phyloP scores from a whole-genome alignment of 108 stramenopile genomes.

The Nitzschia sp. region DNA sequence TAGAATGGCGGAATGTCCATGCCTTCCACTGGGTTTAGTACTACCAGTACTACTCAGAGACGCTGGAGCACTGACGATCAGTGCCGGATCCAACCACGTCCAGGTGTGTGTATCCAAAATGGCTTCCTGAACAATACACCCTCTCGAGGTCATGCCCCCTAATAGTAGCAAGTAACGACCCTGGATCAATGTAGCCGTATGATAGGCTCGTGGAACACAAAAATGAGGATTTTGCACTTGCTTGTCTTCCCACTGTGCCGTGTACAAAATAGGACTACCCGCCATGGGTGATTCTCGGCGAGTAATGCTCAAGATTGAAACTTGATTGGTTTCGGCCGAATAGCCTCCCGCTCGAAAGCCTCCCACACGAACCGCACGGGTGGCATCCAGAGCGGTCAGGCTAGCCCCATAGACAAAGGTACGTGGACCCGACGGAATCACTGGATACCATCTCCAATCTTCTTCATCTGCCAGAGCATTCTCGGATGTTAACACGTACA shows the following conservation, averaged over 20 bases:
- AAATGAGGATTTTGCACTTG: neutral
- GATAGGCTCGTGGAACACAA: conserved; percentile 52
- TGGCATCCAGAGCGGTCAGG: conserved; percentile 35
- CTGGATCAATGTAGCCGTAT: conserved; percentile 55
- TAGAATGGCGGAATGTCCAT: conserved; percentile 64
- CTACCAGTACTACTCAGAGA: neutral
- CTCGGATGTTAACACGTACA: conserved; percentile 22
- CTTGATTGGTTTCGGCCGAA: conserved; percentile 53
- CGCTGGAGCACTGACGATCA: neutral
- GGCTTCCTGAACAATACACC: conserved; percentile 38
- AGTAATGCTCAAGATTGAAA: conserved; percentile 41
- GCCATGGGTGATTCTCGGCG: too few species aligned
- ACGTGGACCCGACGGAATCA: neutral
- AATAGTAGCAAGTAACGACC: conserved; percentile 55
- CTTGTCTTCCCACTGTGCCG: neutral
- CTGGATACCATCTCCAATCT: conserved; percentile 3
- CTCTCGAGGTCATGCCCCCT: conserved; percentile 57
- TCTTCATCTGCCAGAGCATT: neutral
- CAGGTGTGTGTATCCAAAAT: conserved; percentile 59
- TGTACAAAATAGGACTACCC: neutral
- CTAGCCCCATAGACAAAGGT: conserved; percentile 53
- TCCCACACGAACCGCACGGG: conserved; percentile 60
- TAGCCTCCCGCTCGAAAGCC: conserved; percentile 70
- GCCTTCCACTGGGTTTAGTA: conserved; percentile 43
- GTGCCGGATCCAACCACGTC: conserved; percentile 46